These are phyloP conservation scores for Zygoascus biomembranicola DNA, from an alignment of 805 yeast species.

Conservation along the genomic window DNA sequence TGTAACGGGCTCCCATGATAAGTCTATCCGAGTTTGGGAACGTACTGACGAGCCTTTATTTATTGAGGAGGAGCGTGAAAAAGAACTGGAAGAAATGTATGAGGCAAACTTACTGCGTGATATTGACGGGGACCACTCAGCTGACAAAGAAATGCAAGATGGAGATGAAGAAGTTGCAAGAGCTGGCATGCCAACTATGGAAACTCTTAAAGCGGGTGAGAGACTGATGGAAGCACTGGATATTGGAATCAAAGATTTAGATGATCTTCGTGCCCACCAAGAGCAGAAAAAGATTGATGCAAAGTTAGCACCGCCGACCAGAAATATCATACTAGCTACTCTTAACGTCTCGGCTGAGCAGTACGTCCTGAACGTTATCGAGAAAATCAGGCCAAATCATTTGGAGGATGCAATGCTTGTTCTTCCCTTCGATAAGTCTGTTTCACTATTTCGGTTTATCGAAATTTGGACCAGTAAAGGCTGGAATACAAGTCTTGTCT, in stretches of 20 bases:
- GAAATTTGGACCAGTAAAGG: slow-evolving; percentile 56
- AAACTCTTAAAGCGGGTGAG: slow-evolving; percentile 92
- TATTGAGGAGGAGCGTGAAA: slow-evolving; percentile 92
- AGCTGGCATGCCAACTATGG: slow-evolving; percentile 78
- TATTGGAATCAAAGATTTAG: slow-evolving; percentile 64
- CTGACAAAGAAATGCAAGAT: slow-evolving; percentile 33
- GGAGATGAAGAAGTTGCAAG: slow-evolving; percentile 45
- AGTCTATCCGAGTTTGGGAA: slow-evolving; percentile 86
- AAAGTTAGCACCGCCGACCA: slow-evolving; percentile 47
- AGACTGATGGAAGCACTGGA: slow-evolving; percentile 87
- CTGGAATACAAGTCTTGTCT: slow-evolving; percentile 52
- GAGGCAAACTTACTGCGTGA: slow-evolving; percentile 56
- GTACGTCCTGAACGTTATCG: slow-evolving; percentile 65
- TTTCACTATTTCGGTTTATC: slow-evolving; percentile 62
- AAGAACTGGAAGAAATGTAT: slow-evolving; percentile 86
- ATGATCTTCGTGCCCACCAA: slow-evolving; percentile 42
- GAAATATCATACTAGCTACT: slow-evolving; percentile 68
- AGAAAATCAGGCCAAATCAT: slow-evolving; percentile 71
- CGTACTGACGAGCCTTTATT: slow-evolving; percentile 94
- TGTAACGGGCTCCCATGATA: slow-evolving; percentile 86
- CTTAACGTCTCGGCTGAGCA: slow-evolving; percentile 63
- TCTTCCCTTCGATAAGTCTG: slow-evolving; percentile 78
- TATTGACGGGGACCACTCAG: slow-evolving; percentile 50
- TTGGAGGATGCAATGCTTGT: slow-evolving; percentile 89
- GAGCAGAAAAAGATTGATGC: slow-evolving; percentile 36